phyloP scores from a whole-genome alignment of 257 asterid species.

The Solanum corneliomulleri region DNA sequence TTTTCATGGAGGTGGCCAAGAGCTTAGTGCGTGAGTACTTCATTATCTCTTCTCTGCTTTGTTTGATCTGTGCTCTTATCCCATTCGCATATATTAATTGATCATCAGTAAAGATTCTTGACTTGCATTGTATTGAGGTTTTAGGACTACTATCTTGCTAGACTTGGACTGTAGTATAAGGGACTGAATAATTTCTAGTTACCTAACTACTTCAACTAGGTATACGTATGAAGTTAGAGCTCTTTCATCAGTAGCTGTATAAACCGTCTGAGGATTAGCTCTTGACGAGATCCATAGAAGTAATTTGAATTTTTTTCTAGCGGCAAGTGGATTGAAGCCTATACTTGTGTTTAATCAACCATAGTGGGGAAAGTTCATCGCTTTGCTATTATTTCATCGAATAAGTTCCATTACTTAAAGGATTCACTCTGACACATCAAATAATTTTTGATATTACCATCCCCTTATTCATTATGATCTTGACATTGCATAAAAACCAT shows the following conservation, averaged over 20 bases:
- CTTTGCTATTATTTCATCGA: background rate
- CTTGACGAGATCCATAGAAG: background rate
- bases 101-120: background rate
- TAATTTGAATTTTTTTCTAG: background rate
- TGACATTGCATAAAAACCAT: background rate
- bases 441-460: background rate
- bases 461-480: background rate
- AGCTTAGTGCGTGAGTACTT: slow-evolving; percentile 74
- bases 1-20: slow-evolving; percentile 97
- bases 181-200: background rate
- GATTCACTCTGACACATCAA: background rate
- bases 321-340: background rate
- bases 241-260: background rate
- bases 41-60: background rate
- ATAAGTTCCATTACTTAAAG: background rate
- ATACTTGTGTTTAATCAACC: background rate
- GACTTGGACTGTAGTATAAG: background rate
- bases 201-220: background rate
- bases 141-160: background rate
- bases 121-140: background rate
- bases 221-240: background rate
- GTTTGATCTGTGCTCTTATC: background rate
- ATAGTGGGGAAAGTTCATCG: background rate
- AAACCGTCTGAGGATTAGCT: background rate
- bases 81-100: background rate